A percentile compares a stretch with the other conserved stretches of the same genome.
These are phyloP conservation scores for Dipodascopsis uninucleata DNA, from an alignment of 805 yeast genomes.

Conservation along the genomic window DNA sequence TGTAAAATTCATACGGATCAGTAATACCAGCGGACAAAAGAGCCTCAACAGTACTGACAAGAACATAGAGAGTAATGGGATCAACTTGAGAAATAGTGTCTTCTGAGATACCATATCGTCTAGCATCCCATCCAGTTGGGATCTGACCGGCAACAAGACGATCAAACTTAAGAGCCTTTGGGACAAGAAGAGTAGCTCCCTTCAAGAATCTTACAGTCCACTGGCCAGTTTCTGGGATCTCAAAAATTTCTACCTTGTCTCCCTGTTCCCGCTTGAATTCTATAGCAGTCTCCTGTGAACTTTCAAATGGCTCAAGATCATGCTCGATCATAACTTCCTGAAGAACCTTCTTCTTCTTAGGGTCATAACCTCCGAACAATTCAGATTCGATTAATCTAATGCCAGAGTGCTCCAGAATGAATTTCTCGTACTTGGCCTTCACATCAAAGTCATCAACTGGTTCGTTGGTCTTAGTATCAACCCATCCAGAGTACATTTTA, in stretches of 20 bases:
- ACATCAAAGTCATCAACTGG: conserved; percentile 95
- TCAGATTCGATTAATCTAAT: conserved; percentile 96
- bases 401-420: conserved; percentile 90
- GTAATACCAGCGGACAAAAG: conserved; percentile 90
- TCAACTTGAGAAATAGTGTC: conserved; percentile 93
- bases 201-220: conserved; percentile 83
- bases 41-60: conserved; percentile 94
- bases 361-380: conserved; percentile 89
- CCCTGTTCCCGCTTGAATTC: conserved; percentile 93
- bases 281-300: conserved; percentile 91
- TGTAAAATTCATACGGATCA: conserved; percentile 97
- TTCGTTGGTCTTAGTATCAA: conserved; percentile 85
- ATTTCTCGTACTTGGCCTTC: conserved; percentile 84
- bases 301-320: conserved; percentile 92
- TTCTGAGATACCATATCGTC: conserved; percentile 89
- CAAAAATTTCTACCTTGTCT: conserved; percentile 87
- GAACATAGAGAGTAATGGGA: conserved; percentile 86
- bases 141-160: conserved; percentile 79
- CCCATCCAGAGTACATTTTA: conserved; percentile 93
- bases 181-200: conserved; percentile 88
- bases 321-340: conserved; percentile 97
- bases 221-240: conserved; percentile 84
- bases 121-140: conserved; percentile 98
- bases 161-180: conserved; percentile 71
- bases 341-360: conserved; percentile 83